Percentiles rank a stretch among this genome's conserved stretches.
Conservation (phyloP, 805 yeast genomes). For the Clavispora santaluciae region DNA sequence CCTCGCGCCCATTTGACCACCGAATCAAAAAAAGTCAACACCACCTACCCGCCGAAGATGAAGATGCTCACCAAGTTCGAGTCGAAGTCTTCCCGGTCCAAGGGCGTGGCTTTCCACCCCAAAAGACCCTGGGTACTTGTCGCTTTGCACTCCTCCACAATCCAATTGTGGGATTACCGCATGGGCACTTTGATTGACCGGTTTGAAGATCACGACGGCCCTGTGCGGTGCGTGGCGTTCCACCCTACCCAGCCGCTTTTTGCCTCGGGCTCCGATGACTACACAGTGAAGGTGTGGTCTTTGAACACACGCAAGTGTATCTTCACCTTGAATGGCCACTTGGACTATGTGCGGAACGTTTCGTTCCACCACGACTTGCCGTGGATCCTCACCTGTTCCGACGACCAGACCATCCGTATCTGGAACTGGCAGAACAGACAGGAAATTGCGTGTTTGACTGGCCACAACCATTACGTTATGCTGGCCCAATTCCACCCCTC, state of each 20-base stretch:
- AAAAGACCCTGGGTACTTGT: constrained; percentile 94
- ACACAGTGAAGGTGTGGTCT: constrained; percentile 94
- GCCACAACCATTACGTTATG: constrained; percentile 98
- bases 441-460: constrained; percentile 94
- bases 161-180: constrained; percentile 98
- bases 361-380: constrained; percentile 95
- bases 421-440: constrained; percentile 99
- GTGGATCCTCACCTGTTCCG: constrained; percentile 94
- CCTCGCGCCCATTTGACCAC: constrained; percentile 2
- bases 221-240: constrained; percentile 91
- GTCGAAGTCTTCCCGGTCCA: constrained; percentile 95
- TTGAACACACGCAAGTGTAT: constrained; percentile 84
- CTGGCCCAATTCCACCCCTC: constrained; percentile 96
- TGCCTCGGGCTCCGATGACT: constrained; percentile 97
- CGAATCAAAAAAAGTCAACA: constrained; percentile 1
- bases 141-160: constrained; percentile 94
- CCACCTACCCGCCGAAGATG: constrained; percentile 11
- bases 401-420: constrained; percentile 96
- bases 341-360: constrained; percentile 92
- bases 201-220: constrained; percentile 98
- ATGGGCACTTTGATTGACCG: constrained; percentile 97
- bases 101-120: constrained; percentile 97
- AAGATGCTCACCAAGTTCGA: constrained; percentile 62
- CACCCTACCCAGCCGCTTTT: constrained; percentile 98
- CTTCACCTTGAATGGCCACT: constrained; percentile 87